phyloP scores from a whole-genome alignment of 2,329 filamentous ascomycete species.

The Sordariomycetes sp. region DNA sequence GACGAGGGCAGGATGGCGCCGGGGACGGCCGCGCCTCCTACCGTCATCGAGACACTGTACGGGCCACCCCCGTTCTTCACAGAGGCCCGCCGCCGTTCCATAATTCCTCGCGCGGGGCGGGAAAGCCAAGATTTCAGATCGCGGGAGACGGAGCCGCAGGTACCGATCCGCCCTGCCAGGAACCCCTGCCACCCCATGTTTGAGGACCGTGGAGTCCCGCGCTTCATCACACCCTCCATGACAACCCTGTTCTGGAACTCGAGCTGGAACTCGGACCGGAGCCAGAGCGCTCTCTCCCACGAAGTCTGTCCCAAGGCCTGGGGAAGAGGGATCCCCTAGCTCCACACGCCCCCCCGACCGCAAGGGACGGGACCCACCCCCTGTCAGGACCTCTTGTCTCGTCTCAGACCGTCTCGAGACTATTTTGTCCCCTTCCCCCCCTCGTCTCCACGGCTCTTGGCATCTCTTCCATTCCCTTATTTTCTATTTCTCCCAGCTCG shows the following conservation, averaged over 20 bases:
- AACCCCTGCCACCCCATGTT: constrained; percentile 4
- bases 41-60: no score
- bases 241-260: constrained; percentile 1
- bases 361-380: constrained; percentile 21
- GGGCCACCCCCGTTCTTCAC: no score
- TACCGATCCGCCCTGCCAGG: background rate
- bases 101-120: background rate
- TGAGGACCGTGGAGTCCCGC: constrained; percentile 4
- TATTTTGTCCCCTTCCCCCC: constrained; percentile 16
- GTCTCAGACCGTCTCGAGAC: constrained; percentile 12
- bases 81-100: background rate
- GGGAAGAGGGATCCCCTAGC: constrained; percentile 4
- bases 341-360: constrained; percentile 10
- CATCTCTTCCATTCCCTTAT: constrained; percentile 17
- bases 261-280: background rate
- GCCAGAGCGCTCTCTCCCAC: background rate
- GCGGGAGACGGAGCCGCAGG: background rate
- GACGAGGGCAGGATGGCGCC: background rate
- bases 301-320: background rate
- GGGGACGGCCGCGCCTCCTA: no score
- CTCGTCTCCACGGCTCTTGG: constrained; percentile 18
- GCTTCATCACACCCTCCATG: background rate
- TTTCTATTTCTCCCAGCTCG: constrained; percentile 7
- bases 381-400: constrained; percentile 24
- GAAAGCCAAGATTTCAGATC: background rate